Evolutionary conservation across 2,329 filamentous ascomycete genomes (phyloP).

Genomic region (Verticillium dahliae): DNA sequence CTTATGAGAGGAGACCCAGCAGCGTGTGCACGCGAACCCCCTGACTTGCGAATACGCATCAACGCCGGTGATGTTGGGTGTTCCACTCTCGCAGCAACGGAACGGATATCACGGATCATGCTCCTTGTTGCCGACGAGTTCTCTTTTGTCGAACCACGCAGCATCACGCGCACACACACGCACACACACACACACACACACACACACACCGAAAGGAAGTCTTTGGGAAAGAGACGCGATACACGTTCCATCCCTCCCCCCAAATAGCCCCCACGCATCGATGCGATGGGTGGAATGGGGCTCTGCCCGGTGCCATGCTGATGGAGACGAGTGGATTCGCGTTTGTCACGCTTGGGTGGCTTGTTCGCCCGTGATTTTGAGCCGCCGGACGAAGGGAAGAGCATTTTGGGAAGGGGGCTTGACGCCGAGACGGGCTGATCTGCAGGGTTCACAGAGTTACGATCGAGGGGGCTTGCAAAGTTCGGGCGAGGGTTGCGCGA

Average conservation of each 20-base stretch:
- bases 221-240: too few species aligned
- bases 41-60: background rate
- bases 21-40: background rate
- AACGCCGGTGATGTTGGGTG: background rate
- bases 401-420: background rate
- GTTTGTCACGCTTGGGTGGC: too few species aligned
- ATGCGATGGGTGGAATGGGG: background rate
- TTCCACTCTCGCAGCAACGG: background rate
- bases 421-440: background rate
- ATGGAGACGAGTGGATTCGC: too few species aligned
- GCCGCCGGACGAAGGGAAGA: conserved; percentile 3
- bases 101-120: background rate
- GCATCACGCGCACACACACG: too few species aligned
- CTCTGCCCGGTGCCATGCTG: too few species aligned
- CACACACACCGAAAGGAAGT: too few species aligned
- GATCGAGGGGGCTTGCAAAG: background rate
- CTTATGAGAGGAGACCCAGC: background rate
- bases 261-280: background rate
- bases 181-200: too few species aligned
- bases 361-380: background rate
- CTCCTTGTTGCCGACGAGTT: background rate
- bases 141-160: too few species aligned
- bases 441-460: background rate
- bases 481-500: background rate
- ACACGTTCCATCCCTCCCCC: background rate